Conservation (phyloP, 768 basidiomycete species). For the Lentinula guzmanii region DNA sequence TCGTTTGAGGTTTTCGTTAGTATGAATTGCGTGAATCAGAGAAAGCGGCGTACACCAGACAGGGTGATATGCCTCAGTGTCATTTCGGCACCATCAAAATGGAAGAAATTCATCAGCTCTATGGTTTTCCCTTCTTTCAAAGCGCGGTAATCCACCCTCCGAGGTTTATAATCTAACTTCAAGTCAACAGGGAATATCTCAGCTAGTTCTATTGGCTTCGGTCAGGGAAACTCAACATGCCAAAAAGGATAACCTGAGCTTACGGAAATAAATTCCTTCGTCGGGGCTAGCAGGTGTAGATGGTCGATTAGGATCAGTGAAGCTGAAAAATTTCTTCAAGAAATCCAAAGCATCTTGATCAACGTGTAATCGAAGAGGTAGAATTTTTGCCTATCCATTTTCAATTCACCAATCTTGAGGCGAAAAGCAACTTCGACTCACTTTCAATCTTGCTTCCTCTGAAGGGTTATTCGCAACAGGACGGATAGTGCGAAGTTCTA, state of each 20-base stretch:
- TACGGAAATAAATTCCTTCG: slow-evolving; percentile 71
- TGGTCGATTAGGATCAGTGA: slow-evolving; percentile 55
- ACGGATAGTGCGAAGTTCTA: slow-evolving; percentile 71
- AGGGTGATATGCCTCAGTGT: slow-evolving; percentile 89
- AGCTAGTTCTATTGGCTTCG: slow-evolving; percentile 61
- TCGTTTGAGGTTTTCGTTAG: slow-evolving; percentile 6
- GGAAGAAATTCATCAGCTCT: slow-evolving; percentile 99
- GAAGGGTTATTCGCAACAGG: slow-evolving; percentile 62
- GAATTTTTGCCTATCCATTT: slow-evolving; percentile 67
- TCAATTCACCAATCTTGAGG: not conserved
- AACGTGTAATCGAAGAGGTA: slow-evolving; percentile 88
- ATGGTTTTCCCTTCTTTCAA: slow-evolving; percentile 87
- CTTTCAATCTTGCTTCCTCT: slow-evolving; percentile 76
- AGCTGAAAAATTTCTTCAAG: slow-evolving; percentile 92
- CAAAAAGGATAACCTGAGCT: slow-evolving; percentile 17
- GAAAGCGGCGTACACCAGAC: slow-evolving; percentile 63
- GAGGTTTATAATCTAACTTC: slow-evolving; percentile 97
- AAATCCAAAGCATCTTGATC: slow-evolving; percentile 99
- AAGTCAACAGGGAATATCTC: slow-evolving; percentile 94
- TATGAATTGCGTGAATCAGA: not conserved
- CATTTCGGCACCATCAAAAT: slow-evolving; percentile 99
- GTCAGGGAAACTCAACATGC: not conserved
- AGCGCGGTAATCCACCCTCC: slow-evolving; percentile 91
- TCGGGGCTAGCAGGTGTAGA: slow-evolving; percentile 26
- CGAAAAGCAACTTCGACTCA: slow-evolving; percentile 28